phyloP scores from a whole-genome alignment of 164 flowering plant species.

The Tetrastigma voinierianum region DNA sequence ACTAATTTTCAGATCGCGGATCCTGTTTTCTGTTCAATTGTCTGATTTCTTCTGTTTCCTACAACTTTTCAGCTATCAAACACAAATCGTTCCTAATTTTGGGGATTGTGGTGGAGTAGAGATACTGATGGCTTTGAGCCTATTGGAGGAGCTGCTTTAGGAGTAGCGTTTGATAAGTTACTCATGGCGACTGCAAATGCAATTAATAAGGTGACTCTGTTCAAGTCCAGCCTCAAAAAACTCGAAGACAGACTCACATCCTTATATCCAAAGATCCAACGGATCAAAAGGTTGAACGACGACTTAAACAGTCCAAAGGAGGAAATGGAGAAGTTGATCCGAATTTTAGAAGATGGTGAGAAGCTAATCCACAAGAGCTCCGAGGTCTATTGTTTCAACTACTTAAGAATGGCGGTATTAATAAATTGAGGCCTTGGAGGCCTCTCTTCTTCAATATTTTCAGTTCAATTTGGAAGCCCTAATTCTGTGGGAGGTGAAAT shows the following conservation, averaged over 20 bases:
- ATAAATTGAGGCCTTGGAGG: constrained; percentile 15
- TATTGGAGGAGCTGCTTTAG: constrained; percentile 12
- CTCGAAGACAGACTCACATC: constrained; percentile 2
- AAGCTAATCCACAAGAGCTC: constrained; percentile 17
- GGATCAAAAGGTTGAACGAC: not conserved
- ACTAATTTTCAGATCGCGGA: too few relatives aligned
- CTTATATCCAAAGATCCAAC: constrained; percentile 8
- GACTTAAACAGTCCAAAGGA: not conserved
- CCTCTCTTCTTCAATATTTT: constrained; percentile 4
- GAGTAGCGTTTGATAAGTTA: constrained; percentile 8
- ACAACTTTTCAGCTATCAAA: too few relatives aligned
- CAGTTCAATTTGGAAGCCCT: too few relatives aligned
- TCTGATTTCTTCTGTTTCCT: too few relatives aligned
- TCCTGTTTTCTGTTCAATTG: too few relatives aligned
- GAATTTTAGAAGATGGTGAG: constrained; percentile 8
- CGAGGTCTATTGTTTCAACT: constrained; percentile 2
- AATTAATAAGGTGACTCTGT: not conserved
- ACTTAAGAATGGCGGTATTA: not conserved
- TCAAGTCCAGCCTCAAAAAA: constrained; percentile 5
- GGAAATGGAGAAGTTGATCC: not conserved
- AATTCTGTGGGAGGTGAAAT: too few relatives aligned
- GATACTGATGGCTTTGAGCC: not conserved
- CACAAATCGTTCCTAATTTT: too few relatives aligned
- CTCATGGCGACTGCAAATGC: constrained; percentile 1
- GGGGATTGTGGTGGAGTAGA: too few relatives aligned